Evolutionary conservation across 176 grass and related monocot species (phyloP).

Genomic region (Oryza glumipatula): DNA sequence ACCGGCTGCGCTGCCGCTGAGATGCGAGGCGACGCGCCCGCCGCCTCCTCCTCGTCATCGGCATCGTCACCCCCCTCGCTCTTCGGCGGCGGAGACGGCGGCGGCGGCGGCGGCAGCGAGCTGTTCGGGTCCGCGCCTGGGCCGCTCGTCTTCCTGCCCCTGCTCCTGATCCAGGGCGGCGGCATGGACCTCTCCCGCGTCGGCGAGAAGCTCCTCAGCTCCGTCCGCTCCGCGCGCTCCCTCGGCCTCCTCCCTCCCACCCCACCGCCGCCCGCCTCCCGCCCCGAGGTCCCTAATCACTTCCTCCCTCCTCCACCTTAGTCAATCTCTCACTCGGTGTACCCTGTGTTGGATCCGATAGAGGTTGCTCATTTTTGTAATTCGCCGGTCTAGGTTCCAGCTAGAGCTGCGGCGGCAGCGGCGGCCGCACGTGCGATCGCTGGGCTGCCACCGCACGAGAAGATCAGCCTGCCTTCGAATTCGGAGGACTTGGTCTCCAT

Average conservation of each 20-base stretch:
- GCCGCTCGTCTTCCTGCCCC: constrained; percentile 91
- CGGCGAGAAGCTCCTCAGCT: constrained; percentile 96
- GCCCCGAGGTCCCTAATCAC: constrained; percentile 55
- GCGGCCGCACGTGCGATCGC: constrained; percentile 82
- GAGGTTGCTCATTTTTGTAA: constrained; percentile 7
- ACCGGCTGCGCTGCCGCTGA: constrained; percentile 47
- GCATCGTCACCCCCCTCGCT: neutral
- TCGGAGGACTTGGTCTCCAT: constrained; percentile 80
- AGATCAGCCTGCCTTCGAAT: constrained; percentile 71
- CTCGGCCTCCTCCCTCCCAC: constrained; percentile 70
- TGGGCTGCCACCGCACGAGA: constrained; percentile 74
- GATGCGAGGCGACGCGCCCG: constrained; percentile 63
- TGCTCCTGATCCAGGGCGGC: constrained; percentile 94
- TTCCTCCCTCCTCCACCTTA: neutral
- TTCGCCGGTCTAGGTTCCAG: constrained; percentile 69
- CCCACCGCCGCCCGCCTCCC: constrained; percentile 39
- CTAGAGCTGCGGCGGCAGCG: constrained; percentile 78
- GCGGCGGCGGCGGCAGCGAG: constrained; percentile 50
- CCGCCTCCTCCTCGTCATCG: constrained; percentile 11
- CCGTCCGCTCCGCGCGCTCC: constrained; percentile 93
- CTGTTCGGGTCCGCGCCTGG: constrained; percentile 69
- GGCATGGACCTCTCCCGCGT: constrained; percentile 99
- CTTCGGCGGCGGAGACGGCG: constrained; percentile 58
- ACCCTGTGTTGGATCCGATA: constrained; percentile 15
- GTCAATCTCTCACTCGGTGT: neutral